Conservation (phyloP, 1,284 basidiomycete species). For the Moniliella sp. region DNA sequence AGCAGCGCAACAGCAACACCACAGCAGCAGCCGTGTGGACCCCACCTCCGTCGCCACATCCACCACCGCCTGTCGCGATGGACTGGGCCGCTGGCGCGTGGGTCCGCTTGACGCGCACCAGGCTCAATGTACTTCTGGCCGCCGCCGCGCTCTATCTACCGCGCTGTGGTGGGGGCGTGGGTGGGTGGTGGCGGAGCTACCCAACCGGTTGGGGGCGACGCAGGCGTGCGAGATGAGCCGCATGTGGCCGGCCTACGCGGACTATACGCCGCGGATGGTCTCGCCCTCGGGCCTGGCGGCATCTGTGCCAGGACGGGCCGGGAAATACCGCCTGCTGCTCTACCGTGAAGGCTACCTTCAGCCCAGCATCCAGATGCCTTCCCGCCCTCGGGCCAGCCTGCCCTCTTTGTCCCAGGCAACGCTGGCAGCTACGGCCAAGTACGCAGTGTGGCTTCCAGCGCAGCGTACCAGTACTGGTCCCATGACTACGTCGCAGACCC, state of each 20-base stretch:
- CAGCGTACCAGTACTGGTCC: slow-evolving; percentile 53
- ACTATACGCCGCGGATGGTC: slow-evolving; percentile 39
- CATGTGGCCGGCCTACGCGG: slow-evolving; percentile 71
- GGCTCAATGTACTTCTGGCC: too few relatives aligned
- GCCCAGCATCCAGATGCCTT: slow-evolving; percentile 5
- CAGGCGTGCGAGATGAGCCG: slow-evolving; percentile 72
- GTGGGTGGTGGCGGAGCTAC: too few relatives aligned
- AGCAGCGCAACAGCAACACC: too few relatives aligned
- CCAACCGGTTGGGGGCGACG: slow-evolving; percentile 6
- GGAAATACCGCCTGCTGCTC: slow-evolving; percentile 65
- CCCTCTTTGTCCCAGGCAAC: slow-evolving; percentile 88
- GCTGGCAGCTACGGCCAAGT: slow-evolving; percentile 85
- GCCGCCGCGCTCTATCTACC: too few relatives aligned
- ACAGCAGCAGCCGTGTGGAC: too few relatives aligned
- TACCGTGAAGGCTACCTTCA: slow-evolving; percentile 55
- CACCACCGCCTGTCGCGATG: too few relatives aligned
- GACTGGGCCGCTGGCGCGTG: too few relatives aligned
- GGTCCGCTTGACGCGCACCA: too few relatives aligned
- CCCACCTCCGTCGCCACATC: too few relatives aligned
- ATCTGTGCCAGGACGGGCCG: too few relatives aligned
- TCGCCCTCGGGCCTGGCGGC: slow-evolving; percentile 48
- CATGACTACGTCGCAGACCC: slow-evolving; percentile 37
- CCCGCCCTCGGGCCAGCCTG: slow-evolving; percentile 39
- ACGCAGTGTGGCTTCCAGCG: slow-evolving; percentile 77
- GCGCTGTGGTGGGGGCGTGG: too few relatives aligned